Evolutionary conservation across 495 filamentous ascomycete species (phyloP), one percentile per base, ranked within the genome.

Genomic region (Pseudoneurospora amorphoporcata): DNA sequence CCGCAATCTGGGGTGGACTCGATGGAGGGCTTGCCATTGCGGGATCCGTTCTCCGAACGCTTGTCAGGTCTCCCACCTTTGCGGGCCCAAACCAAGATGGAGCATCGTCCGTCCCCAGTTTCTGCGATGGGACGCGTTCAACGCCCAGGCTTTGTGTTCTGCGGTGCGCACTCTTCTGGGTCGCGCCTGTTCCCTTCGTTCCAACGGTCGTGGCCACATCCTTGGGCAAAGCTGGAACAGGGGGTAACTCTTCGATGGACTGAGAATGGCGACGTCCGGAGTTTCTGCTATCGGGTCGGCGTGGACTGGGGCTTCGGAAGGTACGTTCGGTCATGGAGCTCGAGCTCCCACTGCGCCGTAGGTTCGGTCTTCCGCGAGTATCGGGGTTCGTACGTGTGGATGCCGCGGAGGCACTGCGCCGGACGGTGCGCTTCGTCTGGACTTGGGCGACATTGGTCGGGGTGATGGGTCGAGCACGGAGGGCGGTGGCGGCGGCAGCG

Each of bases 301-400:
- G 92, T 84, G 73, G 93, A 87, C 71, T 89, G 80, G 74, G 91
- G 84, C 72, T 82, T 72, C 94, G 88, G 81, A 97, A 97, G 1
- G 92, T 93, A 45, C 94, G 87, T 74, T 93, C 91, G 47, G 87
- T 90, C 94, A 97, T 97, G 39, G 93, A 97, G 16, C 89, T 87
- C 61, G 85, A 88, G 80, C 94, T 97, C 38, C 82, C 87, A 38
- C 85, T 84, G 65, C 94, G 85, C 71, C 88, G 86, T 42, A 95
- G 83, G 10, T 80, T 82, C 70, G 79, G 76, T 70, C 80, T 81
- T 79, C 80, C 79, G 58, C 82, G 81, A 68, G 75, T 75, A 38
- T 83, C 80, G 71, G 82, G 75, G 12, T 81, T 74, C 72, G 87
- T 90, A 65, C 84, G 84, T 45, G 87, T 83, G 19, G 94, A 94